Evolutionary conservation across 805 yeast species (phyloP), one percentile per base, ranked within the genome.

Genomic region (Metschnikowia reukaufii): DNA sequence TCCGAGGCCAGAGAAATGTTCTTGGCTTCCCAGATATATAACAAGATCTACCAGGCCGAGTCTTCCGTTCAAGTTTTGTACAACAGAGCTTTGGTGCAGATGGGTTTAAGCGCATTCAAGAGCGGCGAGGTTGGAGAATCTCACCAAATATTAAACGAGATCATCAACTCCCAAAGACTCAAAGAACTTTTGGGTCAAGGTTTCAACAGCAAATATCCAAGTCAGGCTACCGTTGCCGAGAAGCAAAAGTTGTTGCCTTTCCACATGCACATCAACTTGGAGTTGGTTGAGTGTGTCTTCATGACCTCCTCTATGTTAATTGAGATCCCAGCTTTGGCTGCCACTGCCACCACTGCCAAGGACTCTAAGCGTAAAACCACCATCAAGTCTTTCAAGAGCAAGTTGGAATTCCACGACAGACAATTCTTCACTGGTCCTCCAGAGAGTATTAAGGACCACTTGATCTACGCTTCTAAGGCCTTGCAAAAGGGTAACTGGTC

Each of bases 371-470:
- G 74, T 61, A 78, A 67, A 53, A 65, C 72, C 45, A 72, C 82
- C 50, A 77, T 86, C 60, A 91, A 88, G 71, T 88, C 96, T 23
- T 90, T 94, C 76, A 85, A 92, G 70, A 83, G 96, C 65, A 81
- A 87, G 66, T 78, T 94, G 57, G 98, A 94, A 66, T 87, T 85
- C 74, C 90, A 88, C 63, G 97, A 91, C 65, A 86, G 92, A 70
- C 96, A 91, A 68, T 86, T 86, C 48, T 94, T 92, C 77, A 88
- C 89, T 53, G 99, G 98, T 36, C 99, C 99, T 39, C 96, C 98
- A 45, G 99, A 94, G 72, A 88, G 91, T 66, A 87, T 95, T 38
- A 85, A 95, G 62, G 99, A 94, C 67, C 88, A 81, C 69, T 84
- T 94, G 58, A 84, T 92, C 78, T 88, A 87, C 66, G 96, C 97